Percentiles rank a stretch among this genome's conserved stretches.
phyloP scores from a whole-genome alignment of 192 early-diverging fungal species.

The Linnemannia hyalina region DNA sequence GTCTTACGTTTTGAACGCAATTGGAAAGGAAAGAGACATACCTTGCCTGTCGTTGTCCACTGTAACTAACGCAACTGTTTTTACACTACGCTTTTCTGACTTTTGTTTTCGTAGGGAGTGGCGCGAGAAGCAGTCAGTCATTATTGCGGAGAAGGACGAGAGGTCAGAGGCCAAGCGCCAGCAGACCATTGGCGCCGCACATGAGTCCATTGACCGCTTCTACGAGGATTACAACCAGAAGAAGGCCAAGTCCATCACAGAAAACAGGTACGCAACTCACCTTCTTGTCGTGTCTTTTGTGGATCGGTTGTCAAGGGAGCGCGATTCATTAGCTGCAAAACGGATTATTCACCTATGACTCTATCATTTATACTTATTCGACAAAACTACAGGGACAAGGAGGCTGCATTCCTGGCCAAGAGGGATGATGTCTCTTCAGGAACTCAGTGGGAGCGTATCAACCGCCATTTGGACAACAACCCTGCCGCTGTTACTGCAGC shows the following conservation, averaged over 20 bases:
- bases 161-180: conserved; percentile 63
- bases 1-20: background rate
- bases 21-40: background rate
- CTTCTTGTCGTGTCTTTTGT: background rate
- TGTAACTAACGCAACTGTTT: background rate
- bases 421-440: conserved; percentile 67
- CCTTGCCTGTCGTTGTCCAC: background rate
- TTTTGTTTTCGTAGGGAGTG: conserved; percentile 63
- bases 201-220: conserved; percentile 79
- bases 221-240: conserved; percentile 87
- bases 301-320: background rate
- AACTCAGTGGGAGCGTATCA: conserved; percentile 81
- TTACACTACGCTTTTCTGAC: background rate
- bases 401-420: conserved; percentile 58
- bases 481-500: conserved; percentile 55
- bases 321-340: background rate
- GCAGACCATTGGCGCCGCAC: conserved; percentile 71
- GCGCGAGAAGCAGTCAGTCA: conserved; percentile 71
- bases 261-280: conserved; percentile 67
- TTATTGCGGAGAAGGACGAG: conserved; percentile 72
- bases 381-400: conserved; percentile 48
- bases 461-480: conserved; percentile 73
- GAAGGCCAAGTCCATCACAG: conserved; percentile 72
- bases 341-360: background rate
- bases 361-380: background rate